phyloP scores from a whole-genome alignment of 306 rosid genomes.

The Crotalaria pallida region DNA sequence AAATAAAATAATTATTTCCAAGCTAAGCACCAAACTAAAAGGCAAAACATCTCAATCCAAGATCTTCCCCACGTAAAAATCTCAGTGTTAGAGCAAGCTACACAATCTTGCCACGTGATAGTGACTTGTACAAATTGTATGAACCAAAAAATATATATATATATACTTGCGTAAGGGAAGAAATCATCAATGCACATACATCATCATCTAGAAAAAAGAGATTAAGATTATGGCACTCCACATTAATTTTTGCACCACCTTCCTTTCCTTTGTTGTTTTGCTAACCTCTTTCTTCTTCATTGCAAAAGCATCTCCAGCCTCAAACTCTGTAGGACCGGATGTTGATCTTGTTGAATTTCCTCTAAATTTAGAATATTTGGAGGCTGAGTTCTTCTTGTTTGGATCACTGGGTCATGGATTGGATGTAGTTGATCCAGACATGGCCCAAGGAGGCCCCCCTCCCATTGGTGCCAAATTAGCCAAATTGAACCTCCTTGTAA shows the following conservation, averaged over 20 bases:
- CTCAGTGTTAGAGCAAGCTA: neutral
- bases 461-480: constrained; percentile 61
- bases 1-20: no score
- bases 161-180: neutral
- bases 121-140: neutral
- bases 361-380: constrained; percentile 58
- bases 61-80: neutral
- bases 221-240: constrained; percentile 16
- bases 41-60: no score
- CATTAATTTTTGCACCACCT: neutral
- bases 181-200: neutral
- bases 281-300: constrained; percentile 11
- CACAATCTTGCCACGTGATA: neutral
- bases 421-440: constrained; percentile 41
- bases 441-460: constrained; percentile 52
- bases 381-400: constrained; percentile 66
- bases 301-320: neutral
- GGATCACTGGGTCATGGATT: constrained; percentile 60
- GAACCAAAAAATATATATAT: neutral
- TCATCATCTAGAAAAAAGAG: neutral
- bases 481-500: constrained; percentile 17
- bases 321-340: constrained; percentile 1
- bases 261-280: constrained; percentile 8
- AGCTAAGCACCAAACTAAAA: no score
- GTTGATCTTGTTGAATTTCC: constrained; percentile 46